These are phyloP conservation scores for Tritrichomonas foetus DNA, from an alignment of 208 protist genomes.

Conservation along the genomic window DNA sequence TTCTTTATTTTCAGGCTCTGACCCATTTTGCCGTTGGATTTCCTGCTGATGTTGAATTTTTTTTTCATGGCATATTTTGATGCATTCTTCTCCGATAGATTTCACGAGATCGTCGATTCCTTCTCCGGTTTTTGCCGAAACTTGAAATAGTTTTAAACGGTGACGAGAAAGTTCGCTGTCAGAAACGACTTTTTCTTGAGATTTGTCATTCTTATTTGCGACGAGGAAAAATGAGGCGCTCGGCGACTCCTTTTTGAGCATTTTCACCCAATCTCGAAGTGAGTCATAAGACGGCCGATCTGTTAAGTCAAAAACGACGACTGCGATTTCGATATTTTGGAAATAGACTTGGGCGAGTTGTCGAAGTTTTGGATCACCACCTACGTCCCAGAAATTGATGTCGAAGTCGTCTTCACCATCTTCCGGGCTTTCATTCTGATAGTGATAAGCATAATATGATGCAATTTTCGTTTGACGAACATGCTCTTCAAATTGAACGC, in stretches of 20 bases:
- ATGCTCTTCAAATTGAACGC: background rate
- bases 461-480: background rate
- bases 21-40: too few species aligned
- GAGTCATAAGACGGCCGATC: background rate
- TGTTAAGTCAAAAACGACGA: background rate
- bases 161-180: too few species aligned
- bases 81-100: background rate
- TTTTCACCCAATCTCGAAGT: background rate
- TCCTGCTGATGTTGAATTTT: too few species aligned
- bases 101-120: background rate
- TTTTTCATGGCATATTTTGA: background rate
- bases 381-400: background rate
- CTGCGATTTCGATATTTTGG: background rate
- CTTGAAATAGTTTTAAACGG: too few species aligned
- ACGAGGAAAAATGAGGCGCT: too few species aligned
- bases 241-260: background rate
- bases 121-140: background rate
- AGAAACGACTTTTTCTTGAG: too few species aligned
- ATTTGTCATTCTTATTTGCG: too few species aligned
- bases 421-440: too few species aligned
- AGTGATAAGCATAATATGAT: background rate
- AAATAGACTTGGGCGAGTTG: background rate
- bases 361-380: background rate
- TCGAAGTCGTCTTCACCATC: background rate
- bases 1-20: too few species aligned